These are phyloP conservation scores for Penicillium flavigenum DNA, from an alignment of 495 filamentous ascomycete species.

Conservation along the genomic window DNA sequence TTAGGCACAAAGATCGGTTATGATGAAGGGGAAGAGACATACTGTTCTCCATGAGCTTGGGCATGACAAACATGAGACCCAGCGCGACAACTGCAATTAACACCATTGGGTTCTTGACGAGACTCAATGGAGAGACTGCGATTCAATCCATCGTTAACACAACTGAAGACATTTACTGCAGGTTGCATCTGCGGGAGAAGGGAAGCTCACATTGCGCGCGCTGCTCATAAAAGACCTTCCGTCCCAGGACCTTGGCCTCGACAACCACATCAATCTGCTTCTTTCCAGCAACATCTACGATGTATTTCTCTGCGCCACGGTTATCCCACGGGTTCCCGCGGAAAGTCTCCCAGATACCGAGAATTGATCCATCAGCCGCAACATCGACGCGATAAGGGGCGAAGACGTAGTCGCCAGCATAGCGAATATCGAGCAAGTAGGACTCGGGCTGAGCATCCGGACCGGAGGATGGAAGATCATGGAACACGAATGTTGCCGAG, in stretches of 20 bases:
- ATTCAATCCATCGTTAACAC: neutral
- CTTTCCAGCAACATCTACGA: constrained; percentile 23
- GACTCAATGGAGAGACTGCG: constrained; percentile 59
- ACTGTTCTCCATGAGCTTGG: constrained; percentile 95
- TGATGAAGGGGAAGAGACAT: constrained; percentile 40
- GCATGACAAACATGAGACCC: constrained; percentile 81
- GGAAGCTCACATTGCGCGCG: constrained; percentile 66
- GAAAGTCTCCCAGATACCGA: constrained; percentile 79
- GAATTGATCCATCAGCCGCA: constrained; percentile 39
- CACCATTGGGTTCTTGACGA: constrained; percentile 94
- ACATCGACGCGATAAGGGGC: constrained; percentile 76
- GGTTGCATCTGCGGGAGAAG: neutral
- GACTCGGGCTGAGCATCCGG: constrained; percentile 44
- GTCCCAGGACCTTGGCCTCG: constrained; percentile 59
- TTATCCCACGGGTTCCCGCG: constrained; percentile 86
- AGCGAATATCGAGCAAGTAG: constrained; percentile 80
- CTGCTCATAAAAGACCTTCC: constrained; percentile 72
- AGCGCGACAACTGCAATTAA: constrained; percentile 79
- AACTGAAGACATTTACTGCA: neutral
- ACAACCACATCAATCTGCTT: constrained; percentile 42
- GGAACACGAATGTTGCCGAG: constrained; percentile 70
- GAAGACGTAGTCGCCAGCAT: constrained; percentile 65
- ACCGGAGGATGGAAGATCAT: constrained; percentile 40
- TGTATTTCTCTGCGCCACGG: constrained; percentile 61
- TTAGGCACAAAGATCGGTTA: constrained; percentile 3